Base-by-base conservation (phyloP, 2,329 filamentous ascomycete species). In the Apiospora arundinis region DNA sequence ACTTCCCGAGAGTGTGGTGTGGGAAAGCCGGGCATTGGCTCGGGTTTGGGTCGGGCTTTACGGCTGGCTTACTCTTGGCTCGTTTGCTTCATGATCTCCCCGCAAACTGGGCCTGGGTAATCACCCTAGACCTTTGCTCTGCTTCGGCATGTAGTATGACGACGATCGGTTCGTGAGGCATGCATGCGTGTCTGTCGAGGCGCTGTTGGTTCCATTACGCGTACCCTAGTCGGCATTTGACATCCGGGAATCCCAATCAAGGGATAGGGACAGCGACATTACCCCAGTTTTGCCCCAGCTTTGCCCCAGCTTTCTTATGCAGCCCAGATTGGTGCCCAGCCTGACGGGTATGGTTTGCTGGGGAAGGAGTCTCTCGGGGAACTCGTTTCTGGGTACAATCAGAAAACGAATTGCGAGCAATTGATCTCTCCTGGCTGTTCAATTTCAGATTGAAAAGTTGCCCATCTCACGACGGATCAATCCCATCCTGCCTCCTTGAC, bases 251-350 rank as follows among this genome's bases (percentile, higher is more conserved):
- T 12, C 21, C 56, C 32, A 63, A 37, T 14, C 28, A 63, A 40
- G 56, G 28, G 32, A 40, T 14, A 1, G 32, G n/a, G 56, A 14
- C 37, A n/a, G 21, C 18, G n/a, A 28, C 28, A 4, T 40, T 63
- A 18, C 28, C 56, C 52, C 52, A 60, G 52, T 25, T 37, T 56
- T 63, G n/a, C 56, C 56, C 56, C 52, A 60, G 52, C 52, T 37
- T 56, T 63, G n/a, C 56, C 56, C 56, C 56, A 63, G n/a, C 56
- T 63, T 63, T 63, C 4, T 11, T 5, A 40, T 40, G 28, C 56
- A n/a, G 32, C 18, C 28, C 56, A 63, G 56, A 23, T 23, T 21
- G 21, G n/a, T 21, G 18, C 28, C 52, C 16, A 37, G 28, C 7
- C 25, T 37, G 28, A 11, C 12, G 56, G 56, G 23, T 2, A 40